Evolutionary conservation across 495 filamentous ascomycete species (phyloP), one percentile per base, ranked within the genome.

Genomic region (Podospora comata): DNA sequence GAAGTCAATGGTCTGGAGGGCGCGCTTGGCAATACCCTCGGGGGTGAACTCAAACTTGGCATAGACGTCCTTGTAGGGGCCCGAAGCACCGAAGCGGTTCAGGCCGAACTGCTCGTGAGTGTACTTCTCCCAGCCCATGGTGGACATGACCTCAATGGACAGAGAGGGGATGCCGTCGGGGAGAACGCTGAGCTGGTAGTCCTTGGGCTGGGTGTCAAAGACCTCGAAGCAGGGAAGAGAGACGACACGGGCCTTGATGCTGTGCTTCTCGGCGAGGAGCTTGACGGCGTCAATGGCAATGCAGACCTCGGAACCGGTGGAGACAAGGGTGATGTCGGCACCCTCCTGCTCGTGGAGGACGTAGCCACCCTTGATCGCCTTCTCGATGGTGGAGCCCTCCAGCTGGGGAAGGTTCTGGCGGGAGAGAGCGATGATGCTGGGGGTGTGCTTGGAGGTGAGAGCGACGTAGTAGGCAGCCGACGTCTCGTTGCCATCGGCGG

Each of bases 21-120:
- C 95, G 79, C 96, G 93, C 89, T 97, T 97, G 82, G 91, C 86
- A 78, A 99, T 90, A 67, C 95, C 95, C 81, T 96, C 93, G 56
- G 96, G 90, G 34, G 93, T 98, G 86, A 99, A 97, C 81, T 97
- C 96, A 85, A 99, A 99, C 87, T 97, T 98, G 85, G 89, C 90
- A 84, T 99, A 99, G 64, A 99, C 93, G 75, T 98, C 88, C 89
- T 96, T 96, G 85, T 98, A 99, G 69, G 95, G 88, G 72, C 94
- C 95, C 64, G 90, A 94, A 72, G 93, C 94, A 87, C 95, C 95
- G 80, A 99, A 99, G 75, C 95, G 87, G 89, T 99, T 98, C 54
- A 99, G 88, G 76, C 95, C 95, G 77, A 99, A 99, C 83, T 99
- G 95, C 88, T 99, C 95, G 80, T 99, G 93, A 66, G 93, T 90